These are phyloP conservation scores for Clonostachys sp. DNA, from an alignment of 2,329 filamentous ascomycete species.

Conservation along the genomic window DNA sequence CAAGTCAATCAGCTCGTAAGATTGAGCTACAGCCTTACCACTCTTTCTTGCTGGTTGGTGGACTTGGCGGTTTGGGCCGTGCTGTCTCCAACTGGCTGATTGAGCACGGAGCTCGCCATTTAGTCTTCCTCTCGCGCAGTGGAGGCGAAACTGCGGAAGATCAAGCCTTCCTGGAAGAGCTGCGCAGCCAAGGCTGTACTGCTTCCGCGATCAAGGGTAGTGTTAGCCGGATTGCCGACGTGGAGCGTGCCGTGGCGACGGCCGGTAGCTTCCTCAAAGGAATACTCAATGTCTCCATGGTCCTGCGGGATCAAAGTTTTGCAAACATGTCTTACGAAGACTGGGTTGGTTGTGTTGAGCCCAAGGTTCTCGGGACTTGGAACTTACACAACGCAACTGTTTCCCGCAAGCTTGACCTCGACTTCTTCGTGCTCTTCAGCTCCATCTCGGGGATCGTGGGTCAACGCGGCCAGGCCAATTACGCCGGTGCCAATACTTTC, in stretches of 20 bases:
- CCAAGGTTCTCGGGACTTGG: slow-evolving; percentile 27
- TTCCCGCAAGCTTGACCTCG: slow-evolving; percentile 5
- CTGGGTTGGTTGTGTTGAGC: slow-evolving; percentile 13
- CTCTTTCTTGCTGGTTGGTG: slow-evolving; percentile 21
- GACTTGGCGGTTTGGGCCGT: slow-evolving; percentile 21
- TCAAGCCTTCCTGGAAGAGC: slow-evolving; percentile 9
- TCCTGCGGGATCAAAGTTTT: slow-evolving; percentile 10
- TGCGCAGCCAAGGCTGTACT: slow-evolving; percentile 15
- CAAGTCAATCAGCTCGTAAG: not conserved
- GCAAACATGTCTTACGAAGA: slow-evolving; percentile 23
- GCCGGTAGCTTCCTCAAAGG: slow-evolving; percentile 24
- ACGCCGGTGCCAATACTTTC: slow-evolving; percentile 29
- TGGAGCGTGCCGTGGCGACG: slow-evolving; percentile 12
- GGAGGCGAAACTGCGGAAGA: slow-evolving; percentile 17
- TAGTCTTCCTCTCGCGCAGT: slow-evolving; percentile 43
- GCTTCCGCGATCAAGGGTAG: slow-evolving; percentile 22
- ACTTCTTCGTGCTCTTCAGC: slow-evolving; percentile 25
- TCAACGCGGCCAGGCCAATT: slow-evolving; percentile 25
- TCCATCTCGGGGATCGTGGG: slow-evolving; percentile 22
- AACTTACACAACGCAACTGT: slow-evolving; percentile 20
- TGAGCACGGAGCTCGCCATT: slow-evolving; percentile 37
- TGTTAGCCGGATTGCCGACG: slow-evolving; percentile 17
- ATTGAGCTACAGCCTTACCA: slow-evolving; percentile 8
- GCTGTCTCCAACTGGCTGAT: slow-evolving; percentile 43
- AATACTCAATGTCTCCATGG: slow-evolving; percentile 33